Percentiles rank a stretch among this genome's conserved stretches.
Conservation (phyloP, 2,329 filamentous ascomycete genomes). For the Sporothrix inflata region DNA sequence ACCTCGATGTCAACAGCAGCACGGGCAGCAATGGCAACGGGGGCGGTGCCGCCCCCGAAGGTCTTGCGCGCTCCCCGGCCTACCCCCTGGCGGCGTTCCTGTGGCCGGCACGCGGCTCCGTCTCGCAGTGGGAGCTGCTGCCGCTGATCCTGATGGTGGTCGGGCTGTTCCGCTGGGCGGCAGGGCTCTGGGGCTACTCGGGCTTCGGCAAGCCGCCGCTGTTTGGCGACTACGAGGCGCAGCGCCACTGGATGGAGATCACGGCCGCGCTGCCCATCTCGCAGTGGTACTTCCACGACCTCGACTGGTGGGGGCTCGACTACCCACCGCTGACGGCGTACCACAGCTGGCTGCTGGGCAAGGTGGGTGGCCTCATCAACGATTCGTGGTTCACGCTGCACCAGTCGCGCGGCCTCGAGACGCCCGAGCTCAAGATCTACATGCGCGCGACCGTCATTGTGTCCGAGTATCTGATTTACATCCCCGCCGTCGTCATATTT, state of each 20-base stretch:
- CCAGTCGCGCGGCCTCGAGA: conserved; percentile 78
- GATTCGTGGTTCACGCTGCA: conserved; percentile 86
- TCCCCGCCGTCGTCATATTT: conserved; percentile 85
- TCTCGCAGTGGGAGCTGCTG: conserved; percentile 89
- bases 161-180: conserved; percentile 92
- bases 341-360: conserved; percentile 94
- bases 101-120: conserved; percentile 82
- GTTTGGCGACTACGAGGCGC: conserved; percentile 96
- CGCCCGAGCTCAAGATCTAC: conserved; percentile 82
- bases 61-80: conserved; percentile 63
- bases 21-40: background rate
- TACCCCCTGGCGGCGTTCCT: conserved; percentile 94
- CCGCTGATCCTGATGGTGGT: conserved; percentile 85
- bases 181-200: conserved; percentile 93
- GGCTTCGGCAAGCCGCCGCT: conserved; percentile 80
- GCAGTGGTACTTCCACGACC: conserved; percentile 97
- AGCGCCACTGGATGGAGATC: conserved; percentile 98
- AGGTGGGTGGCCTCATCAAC: conserved; percentile 78
- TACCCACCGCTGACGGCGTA: conserved; percentile 98
- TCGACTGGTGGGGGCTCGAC: conserved; percentile 97
- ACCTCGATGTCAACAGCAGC: conserved; percentile 22
- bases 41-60: conserved; percentile 40
- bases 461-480: conserved; percentile 87
- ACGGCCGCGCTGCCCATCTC: conserved; percentile 86
- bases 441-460: conserved; percentile 92